These are phyloP conservation scores for Dissophora globulifera DNA, from an alignment of 192 early-diverging fungal genomes.

Conservation along the genomic window DNA sequence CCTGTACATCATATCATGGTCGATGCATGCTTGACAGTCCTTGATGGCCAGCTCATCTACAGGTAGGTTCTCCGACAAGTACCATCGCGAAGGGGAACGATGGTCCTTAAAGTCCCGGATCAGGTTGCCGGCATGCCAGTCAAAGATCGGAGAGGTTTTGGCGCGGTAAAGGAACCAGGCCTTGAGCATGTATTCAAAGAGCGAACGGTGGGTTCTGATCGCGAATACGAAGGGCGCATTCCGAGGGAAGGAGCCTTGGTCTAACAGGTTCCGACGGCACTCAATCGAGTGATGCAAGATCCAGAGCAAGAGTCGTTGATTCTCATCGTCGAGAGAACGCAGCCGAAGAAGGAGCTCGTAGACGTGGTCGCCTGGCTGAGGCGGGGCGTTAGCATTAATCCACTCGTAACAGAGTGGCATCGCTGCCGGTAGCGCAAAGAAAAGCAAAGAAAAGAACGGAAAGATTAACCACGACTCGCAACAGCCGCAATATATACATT, in stretches of 20 bases:
- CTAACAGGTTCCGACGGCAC: neutral
- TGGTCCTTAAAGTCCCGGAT: neutral
- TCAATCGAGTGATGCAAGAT: neutral
- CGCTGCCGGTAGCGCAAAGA: neutral
- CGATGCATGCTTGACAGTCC: neutral
- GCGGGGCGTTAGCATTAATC: neutral
- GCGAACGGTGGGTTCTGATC: neutral
- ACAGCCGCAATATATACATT: no score
- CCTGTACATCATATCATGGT: neutral
- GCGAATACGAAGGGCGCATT: neutral
- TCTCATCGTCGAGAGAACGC: conserved; percentile 9
- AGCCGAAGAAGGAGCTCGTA: conserved; percentile 13
- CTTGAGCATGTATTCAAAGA: conserved; percentile 8
- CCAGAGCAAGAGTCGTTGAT: conserved; percentile 8
- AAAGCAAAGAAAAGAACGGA: neutral
- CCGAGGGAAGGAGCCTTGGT: neutral
- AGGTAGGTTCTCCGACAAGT: neutral
- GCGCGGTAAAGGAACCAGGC: conserved; percentile 7
- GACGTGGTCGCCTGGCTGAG: neutral
- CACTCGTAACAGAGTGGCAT: conserved; percentile 13
- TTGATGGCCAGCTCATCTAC: neutral
- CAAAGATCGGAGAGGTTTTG: conserved; percentile 8
- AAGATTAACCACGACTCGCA: neutral
- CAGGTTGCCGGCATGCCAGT: neutral
- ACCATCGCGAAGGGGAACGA: conserved; percentile 1